Evolutionary conservation across 345 rosid species (phyloP).

Genomic region (Heritiera littoralis): DNA sequence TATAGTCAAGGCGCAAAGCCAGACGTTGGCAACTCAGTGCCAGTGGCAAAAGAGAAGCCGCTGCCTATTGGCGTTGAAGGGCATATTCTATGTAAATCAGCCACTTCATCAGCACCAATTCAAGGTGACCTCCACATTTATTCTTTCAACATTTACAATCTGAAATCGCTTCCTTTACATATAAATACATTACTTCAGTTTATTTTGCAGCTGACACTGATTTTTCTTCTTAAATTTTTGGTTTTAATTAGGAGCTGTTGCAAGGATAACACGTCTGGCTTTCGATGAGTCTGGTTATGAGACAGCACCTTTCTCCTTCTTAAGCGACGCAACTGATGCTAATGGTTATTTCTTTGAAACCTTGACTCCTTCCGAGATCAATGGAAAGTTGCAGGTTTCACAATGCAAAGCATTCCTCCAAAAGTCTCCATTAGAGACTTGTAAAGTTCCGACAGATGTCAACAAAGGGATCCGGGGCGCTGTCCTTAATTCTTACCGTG

Average conservation of each 20-base stretch:
- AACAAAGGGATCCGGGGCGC: background rate
- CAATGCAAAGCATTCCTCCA: background rate
- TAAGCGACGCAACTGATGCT: too few species aligned
- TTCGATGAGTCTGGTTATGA: too few species aligned
- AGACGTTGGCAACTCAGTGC: too few species aligned
- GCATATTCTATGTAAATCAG: background rate
- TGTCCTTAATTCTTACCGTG: background rate
- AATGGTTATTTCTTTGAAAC: too few species aligned
- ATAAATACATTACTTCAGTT: background rate
- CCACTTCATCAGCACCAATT: background rate
- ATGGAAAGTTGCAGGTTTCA: background rate
- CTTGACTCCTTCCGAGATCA: too few species aligned
- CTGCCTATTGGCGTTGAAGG: slow-evolving; percentile 14
- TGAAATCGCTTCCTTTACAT: background rate
- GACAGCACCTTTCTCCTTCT: too few species aligned
- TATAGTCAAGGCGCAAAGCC: background rate
- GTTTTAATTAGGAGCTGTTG: background rate
- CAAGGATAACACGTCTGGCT: too few species aligned
- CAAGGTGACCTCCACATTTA: background rate
- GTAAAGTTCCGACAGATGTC: background rate
- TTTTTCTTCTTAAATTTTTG: background rate
- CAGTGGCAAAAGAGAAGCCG: too few species aligned
- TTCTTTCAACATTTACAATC: background rate
- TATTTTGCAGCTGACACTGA: background rate
- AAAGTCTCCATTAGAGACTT: background rate